Percentiles rank a stretch among this genome's conserved stretches.
These are phyloP conservation scores for Westerdykella ornata DNA, from an alignment of 2,329 filamentous ascomycete species.

Conservation along the genomic window DNA sequence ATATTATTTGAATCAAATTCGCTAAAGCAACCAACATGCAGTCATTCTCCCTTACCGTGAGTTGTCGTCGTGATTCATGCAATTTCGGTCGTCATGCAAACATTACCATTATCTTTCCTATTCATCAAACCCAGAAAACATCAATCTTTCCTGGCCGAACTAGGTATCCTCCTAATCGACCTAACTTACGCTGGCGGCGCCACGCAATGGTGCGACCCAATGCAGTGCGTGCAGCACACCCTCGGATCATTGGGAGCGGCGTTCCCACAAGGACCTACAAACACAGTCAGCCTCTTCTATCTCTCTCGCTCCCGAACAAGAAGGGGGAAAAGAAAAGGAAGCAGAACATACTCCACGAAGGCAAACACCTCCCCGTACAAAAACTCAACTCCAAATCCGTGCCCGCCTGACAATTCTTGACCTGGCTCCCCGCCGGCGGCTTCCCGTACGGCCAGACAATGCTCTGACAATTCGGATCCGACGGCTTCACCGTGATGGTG, in stretches of 20 bases:
- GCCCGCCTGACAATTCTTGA: slow-evolving; percentile 16
- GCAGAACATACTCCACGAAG: slow-evolving; percentile 23
- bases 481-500: slow-evolving; percentile 20
- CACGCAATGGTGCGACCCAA: slow-evolving; percentile 25
- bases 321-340: no score
- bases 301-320: background rate
- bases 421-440: slow-evolving; percentile 19
- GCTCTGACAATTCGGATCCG: slow-evolving; percentile 15
- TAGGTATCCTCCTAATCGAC: no score
- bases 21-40: no score
- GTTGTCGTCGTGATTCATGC: no score
- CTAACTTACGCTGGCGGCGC: no score
- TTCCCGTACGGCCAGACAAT: slow-evolving; percentile 22
- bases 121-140: no score
- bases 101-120: no score
- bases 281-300: background rate
- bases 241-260: slow-evolving; percentile 15
- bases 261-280: slow-evolving; percentile 16
- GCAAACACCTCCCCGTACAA: slow-evolving; percentile 25
- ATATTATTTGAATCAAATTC: no score
- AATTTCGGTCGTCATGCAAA: no score
- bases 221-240: slow-evolving; percentile 24
- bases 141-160: background rate
- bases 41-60: no score
- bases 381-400: slow-evolving; percentile 24